Evolutionary conservation across 352 stramenopile genomes (phyloP).

Genomic region (Globisporangium ultimum): DNA sequence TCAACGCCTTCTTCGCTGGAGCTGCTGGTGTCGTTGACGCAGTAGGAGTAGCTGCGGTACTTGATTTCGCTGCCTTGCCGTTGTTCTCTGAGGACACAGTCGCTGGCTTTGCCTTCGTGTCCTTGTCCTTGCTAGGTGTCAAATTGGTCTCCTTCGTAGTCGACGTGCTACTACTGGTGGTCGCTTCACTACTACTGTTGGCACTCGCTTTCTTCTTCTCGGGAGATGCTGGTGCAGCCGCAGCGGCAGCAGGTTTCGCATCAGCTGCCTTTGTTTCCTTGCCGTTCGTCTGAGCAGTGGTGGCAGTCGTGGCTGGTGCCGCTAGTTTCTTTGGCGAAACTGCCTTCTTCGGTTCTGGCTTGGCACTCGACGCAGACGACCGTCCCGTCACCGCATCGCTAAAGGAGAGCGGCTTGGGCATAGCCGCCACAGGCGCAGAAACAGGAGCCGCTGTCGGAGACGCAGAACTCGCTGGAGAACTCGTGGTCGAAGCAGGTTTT

Average conservation of each 20-base stretch:
- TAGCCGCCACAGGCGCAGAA: conserved; percentile 5
- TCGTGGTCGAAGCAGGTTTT: not conserved
- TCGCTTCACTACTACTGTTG: too few relatives aligned
- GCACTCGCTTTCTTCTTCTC: too few relatives aligned
- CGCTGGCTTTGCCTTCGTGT: too few relatives aligned
- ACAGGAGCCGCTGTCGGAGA: conserved; percentile 11
- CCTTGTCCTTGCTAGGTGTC: too few relatives aligned
- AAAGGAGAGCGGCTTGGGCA: conserved; percentile 63
- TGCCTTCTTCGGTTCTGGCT: conserved; percentile 12
- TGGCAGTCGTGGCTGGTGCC: not conserved
- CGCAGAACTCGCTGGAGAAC: conserved; percentile 1
- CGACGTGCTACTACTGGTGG: too few relatives aligned
- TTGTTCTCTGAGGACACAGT: too few relatives aligned
- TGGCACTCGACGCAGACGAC: conserved; percentile 11
- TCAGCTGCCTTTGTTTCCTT: conserved; percentile 3
- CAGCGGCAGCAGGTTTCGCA: too few relatives aligned
- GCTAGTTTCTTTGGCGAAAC: conserved; percentile 1
- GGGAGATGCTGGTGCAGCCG: too few relatives aligned
- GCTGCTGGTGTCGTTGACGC: conserved; percentile 8
- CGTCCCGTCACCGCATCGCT: conserved; percentile 65
- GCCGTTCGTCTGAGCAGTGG: not conserved
- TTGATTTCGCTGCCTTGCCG: not conserved
- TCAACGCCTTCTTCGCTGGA: conserved; percentile 66
- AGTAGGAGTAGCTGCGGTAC: conserved; percentile 8
- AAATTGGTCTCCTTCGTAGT: too few relatives aligned